phyloP scores from a whole-genome alignment of 441 rosid genomes.

The Jatropha multifida region DNA sequence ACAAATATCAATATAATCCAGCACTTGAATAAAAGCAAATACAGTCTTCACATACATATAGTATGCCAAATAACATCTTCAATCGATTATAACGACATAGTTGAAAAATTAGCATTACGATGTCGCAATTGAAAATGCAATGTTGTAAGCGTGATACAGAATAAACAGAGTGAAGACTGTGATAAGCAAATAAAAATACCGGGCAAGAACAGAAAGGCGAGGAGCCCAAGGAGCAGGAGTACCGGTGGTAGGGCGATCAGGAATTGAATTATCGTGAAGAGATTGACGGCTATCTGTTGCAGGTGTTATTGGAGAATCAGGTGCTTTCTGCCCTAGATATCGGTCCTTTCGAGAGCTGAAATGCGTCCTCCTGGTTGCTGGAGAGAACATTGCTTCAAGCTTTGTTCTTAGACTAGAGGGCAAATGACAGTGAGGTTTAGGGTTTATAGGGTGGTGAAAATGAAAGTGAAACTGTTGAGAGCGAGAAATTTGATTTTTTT shows the following conservation, averaged over 20 bases:
- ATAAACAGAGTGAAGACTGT: too few relatives aligned
- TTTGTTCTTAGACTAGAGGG: neutral
- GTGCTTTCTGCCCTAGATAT: slow-evolving; percentile 35
- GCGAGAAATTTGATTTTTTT: neutral
- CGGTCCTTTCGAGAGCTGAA: slow-evolving; percentile 46
- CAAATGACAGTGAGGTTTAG: neutral
- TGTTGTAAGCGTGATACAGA: too few relatives aligned
- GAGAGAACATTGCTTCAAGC: slow-evolving; percentile 61
- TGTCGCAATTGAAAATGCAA: neutral
- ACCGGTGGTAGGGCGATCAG: slow-evolving; percentile 73
- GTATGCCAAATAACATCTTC: neutral
- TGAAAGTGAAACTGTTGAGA: neutral
- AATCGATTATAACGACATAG: neutral
- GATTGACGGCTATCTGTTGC: slow-evolving; percentile 36
- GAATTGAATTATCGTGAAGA: slow-evolving; percentile 34
- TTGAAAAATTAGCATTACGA: neutral
- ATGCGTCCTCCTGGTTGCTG: slow-evolving; percentile 55
- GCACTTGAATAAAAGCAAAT: neutral
- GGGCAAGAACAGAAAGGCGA: slow-evolving; percentile 86
- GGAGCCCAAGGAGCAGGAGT: slow-evolving; percentile 96
- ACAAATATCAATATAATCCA: neutral
- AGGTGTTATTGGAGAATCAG: slow-evolving; percentile 65
- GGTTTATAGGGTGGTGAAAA: neutral
- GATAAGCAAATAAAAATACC: slow-evolving; percentile 37
- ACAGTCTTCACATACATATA: neutral